Evolutionary conservation across 163 green algal genomes (phyloP), one percentile per base, ranked within the genome.

Genomic region (Chlamydomonas reinhardtii): DNA sequence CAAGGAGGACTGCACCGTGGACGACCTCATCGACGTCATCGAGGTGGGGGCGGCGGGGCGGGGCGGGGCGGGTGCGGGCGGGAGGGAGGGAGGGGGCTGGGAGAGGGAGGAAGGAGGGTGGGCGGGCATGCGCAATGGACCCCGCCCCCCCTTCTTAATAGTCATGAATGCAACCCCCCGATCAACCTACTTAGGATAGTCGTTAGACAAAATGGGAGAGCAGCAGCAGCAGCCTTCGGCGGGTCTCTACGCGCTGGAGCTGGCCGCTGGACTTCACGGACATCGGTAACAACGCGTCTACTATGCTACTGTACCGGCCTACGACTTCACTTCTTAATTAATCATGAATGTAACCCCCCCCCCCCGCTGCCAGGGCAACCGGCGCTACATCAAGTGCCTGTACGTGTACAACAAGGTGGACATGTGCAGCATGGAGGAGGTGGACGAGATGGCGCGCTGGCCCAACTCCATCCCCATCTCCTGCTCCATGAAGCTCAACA

Each of bases 321-420:
- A n/a, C n/a, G n/a, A n/a, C n/a, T n/a, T n/a, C n/a, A n/a, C n/a
- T n/a, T n/a, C n/a, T n/a, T n/a, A n/a, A n/a, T n/a, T n/a, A n/a
- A n/a, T n/a, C n/a, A n/a, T n/a, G n/a, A n/a, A n/a, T n/a, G n/a
- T n/a, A n/a, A n/a, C 15, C 25, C 27, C 20, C 72, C 34, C 43
- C 8, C 37, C 17, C 35, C 25, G 8, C 37, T 31, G 0, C 66
- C 86, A 95, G 94, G 98, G 97, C 80, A 99, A 99, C 94, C 92
- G 98, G 19, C 94, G 96, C 24, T 99, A 99, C 92, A 93, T 99
- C 27, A 96, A 97, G 82, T 99, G 97, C 93, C 87, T 99, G 59
- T 99, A 99, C 89, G 98, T 99, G 75, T 99, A 99, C 94, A 99
- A 99, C 93, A 99, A 99, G 93, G 80, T 98, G 93, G 96, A 89